Percentiles rank a stretch among this genome's conserved stretches.
Conservation (phyloP, 352 stramenopile species). For the Phytophthora boehmeriae region DNA sequence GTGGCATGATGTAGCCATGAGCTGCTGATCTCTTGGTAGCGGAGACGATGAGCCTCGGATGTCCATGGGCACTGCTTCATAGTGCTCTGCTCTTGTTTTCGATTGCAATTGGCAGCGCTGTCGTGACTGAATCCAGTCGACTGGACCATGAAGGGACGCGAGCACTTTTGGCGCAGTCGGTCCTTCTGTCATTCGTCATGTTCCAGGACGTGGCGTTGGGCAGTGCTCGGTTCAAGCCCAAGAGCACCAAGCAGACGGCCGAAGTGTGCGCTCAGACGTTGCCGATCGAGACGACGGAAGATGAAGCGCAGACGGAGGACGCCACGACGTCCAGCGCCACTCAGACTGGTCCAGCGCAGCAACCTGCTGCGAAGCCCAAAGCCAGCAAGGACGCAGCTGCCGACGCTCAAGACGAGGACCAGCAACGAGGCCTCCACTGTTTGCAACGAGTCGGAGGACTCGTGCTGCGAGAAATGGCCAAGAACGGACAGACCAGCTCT, state of each 20-base stretch:
- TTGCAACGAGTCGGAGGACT: slow-evolving; percentile 47
- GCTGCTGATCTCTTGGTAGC: too few relatives aligned
- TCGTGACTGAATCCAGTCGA: neutral
- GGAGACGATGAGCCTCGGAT: too few relatives aligned
- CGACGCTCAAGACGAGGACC: slow-evolving; percentile 44
- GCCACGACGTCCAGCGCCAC: slow-evolving; percentile 37
- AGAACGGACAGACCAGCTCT: slow-evolving; percentile 43
- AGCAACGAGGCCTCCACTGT: slow-evolving; percentile 38
- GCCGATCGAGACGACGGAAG: slow-evolving; percentile 41
- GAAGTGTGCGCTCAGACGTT: slow-evolving; percentile 31
- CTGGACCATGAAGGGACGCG: neutral
- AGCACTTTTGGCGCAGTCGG: neutral
- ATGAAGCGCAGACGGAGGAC: slow-evolving; percentile 49
- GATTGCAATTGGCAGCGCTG: too few relatives aligned
- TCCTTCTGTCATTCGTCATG: slow-evolving; percentile 30
- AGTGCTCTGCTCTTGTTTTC: too few relatives aligned
- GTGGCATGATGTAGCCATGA: too few relatives aligned
- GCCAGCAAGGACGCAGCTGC: slow-evolving; percentile 25
- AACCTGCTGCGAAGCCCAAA: slow-evolving; percentile 32
- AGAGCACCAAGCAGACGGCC: slow-evolving; percentile 43
- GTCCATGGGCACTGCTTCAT: too few relatives aligned
- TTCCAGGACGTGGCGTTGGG: slow-evolving; percentile 67
- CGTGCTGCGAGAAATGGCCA: slow-evolving; percentile 68
- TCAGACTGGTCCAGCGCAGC: slow-evolving; percentile 49
- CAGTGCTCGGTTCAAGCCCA: slow-evolving; percentile 59